These are phyloP conservation scores for Lecanicillium sp. DNA, from an alignment of 2,329 filamentous ascomycete species.

Conservation along the genomic window DNA sequence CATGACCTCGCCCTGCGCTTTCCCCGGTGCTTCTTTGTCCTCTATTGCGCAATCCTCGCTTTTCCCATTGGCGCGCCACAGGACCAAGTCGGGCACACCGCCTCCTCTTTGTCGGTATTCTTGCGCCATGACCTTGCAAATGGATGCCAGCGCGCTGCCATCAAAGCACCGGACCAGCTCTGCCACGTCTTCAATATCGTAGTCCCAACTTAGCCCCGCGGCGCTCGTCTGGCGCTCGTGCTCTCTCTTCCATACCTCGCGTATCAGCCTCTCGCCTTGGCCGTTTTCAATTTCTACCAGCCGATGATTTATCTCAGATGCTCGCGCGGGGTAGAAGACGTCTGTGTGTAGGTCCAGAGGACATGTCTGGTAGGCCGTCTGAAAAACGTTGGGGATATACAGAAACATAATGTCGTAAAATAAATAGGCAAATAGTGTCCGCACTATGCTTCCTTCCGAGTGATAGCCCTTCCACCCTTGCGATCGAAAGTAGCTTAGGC, in stretches of 20 bases:
- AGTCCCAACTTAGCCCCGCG: conserved; percentile 90
- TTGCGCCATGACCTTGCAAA: conserved; percentile 92
- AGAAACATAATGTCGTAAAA: conserved; percentile 91
- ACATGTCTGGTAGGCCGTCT: conserved; percentile 89
- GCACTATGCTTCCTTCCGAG: conserved; percentile 80
- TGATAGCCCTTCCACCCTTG: conserved; percentile 94
- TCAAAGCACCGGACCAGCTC: conserved; percentile 74
- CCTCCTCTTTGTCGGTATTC: conserved; percentile 83
- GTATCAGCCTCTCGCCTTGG: conserved; percentile 57
- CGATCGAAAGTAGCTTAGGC: conserved; percentile 72
- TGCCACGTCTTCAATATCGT: conserved; percentile 65
- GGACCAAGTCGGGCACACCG: conserved; percentile 84
- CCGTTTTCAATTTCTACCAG: conserved; percentile 85
- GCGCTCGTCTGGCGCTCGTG: conserved; percentile 68
- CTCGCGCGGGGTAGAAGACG: conserved; percentile 78
- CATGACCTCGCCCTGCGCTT: conserved; percentile 53
- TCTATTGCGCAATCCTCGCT: conserved; percentile 15
- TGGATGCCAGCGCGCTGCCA: conserved; percentile 68
- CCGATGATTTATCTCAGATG: conserved; percentile 80
- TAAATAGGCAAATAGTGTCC: conserved; percentile 84
- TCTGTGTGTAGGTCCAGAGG: conserved; percentile 90
- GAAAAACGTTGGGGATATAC: conserved; percentile 94
- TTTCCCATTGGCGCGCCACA: conserved; percentile 55
- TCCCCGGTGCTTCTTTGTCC: conserved; percentile 19
- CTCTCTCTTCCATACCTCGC: conserved; percentile 59